phyloP scores from a whole-genome alignment of 2,329 filamentous ascomycete genomes.

The Ilyonectria sp. region DNA sequence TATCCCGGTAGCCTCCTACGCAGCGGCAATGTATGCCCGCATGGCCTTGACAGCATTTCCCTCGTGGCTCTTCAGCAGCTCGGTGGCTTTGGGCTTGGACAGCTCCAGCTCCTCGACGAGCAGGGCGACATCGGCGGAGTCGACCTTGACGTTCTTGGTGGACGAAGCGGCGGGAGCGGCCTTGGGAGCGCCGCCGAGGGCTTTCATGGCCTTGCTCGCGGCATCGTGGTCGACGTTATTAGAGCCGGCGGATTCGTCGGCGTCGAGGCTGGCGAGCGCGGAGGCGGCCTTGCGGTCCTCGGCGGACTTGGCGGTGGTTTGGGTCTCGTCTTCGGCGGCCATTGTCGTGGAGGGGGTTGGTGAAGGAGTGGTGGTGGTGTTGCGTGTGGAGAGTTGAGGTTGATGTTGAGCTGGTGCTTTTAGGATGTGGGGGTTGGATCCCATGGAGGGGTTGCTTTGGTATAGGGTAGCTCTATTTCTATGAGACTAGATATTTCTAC shows the following conservation, averaged over 20 bases:
- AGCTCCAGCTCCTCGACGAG: conserved; percentile 82
- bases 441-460: neutral
- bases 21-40: conserved; percentile 64
- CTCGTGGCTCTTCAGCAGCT: conserved; percentile 80
- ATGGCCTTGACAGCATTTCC: conserved; percentile 79
- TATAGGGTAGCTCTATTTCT: neutral
- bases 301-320: conserved; percentile 72
- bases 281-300: conserved; percentile 85
- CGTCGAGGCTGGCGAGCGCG: conserved; percentile 80
- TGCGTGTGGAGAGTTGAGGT: conserved; percentile 66
- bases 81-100: conserved; percentile 79
- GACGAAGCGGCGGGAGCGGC: conserved; percentile 47
- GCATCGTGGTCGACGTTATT: conserved; percentile 79
- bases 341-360: conserved; percentile 52
- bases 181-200: conserved; percentile 58
- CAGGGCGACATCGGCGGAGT: conserved; percentile 78
- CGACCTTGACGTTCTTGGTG: conserved; percentile 80
- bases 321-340: conserved; percentile 70
- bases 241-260: conserved; percentile 58
- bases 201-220: conserved; percentile 80
- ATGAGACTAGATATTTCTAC: neutral
- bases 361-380: conserved; percentile 4
- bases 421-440: conserved; percentile 12
- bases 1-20: conserved; percentile 31
- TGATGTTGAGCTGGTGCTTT: conserved; percentile 72